Conservation (phyloP, 2,329 filamentous ascomycete species). For the Trichoderma sp. region DNA sequence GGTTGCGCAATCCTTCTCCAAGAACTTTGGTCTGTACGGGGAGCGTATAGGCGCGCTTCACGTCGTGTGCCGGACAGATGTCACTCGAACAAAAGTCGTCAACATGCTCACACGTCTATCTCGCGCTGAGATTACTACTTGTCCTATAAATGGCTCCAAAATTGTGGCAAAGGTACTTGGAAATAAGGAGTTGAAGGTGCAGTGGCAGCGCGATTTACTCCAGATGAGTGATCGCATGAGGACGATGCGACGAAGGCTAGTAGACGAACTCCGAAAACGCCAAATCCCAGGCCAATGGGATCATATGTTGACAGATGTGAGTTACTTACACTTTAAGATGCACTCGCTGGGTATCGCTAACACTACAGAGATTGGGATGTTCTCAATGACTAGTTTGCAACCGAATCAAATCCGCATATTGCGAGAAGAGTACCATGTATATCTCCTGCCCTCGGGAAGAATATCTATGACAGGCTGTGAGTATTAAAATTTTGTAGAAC, state of each 20-base stretch:
- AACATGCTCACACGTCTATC: background rate
- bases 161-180: background rate
- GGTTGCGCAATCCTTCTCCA: background rate
- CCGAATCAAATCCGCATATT: background rate
- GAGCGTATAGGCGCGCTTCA: background rate
- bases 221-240: background rate
- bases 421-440: background rate
- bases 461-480: background rate
- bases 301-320: background rate
- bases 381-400: background rate
- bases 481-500: background rate
- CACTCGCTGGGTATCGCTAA: background rate
- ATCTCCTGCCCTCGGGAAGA: background rate
- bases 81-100: background rate
- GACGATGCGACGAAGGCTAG: background rate
- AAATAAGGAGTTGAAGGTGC: background rate
- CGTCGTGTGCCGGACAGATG: background rate
- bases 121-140: background rate
- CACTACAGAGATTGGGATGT: background rate
- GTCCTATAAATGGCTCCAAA: background rate
- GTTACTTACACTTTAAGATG: background rate
- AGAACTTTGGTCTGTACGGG: background rate
- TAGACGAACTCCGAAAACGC: background rate
- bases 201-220: background rate
- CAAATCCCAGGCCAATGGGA: background rate